phyloP scores from a whole-genome alignment of 225 moss, liverwort and hornwort species.

The Neckera pumila region DNA sequence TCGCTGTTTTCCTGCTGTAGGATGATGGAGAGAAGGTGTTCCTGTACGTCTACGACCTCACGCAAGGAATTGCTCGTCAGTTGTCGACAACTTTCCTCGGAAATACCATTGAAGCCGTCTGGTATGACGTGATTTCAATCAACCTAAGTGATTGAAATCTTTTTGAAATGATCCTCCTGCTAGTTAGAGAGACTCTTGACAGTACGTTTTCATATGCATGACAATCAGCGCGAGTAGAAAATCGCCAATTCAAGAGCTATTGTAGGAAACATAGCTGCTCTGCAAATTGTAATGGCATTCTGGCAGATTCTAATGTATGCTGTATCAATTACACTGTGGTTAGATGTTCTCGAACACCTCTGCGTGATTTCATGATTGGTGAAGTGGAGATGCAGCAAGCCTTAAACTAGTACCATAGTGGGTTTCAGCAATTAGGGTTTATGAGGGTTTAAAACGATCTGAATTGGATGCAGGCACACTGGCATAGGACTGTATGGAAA shows the following conservation, averaged over 20 bases:
- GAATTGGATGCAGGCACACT: slow-evolving; percentile 51
- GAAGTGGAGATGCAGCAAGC: background rate
- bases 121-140: background rate
- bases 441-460: background rate
- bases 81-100: slow-evolving; percentile 20
- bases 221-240: background rate
- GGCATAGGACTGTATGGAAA: slow-evolving; percentile 62
- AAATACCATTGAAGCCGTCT: slow-evolving; percentile 21
- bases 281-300: background rate
- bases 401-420: no score
- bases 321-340: background rate
- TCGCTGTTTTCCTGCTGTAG: slow-evolving; percentile 3
- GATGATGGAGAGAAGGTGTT: slow-evolving; percentile 39
- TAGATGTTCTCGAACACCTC: background rate
- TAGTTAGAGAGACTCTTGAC: background rate
- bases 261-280: background rate
- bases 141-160: background rate
- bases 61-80: slow-evolving; percentile 31
- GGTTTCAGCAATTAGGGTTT: background rate
- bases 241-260: background rate
- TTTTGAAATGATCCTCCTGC: background rate
- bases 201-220: background rate
- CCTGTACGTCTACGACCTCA: slow-evolving; percentile 41
- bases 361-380: background rate
- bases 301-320: background rate